phyloP scores from a whole-genome alignment of 306 rosid genomes.

The Echinosophora koreensis region DNA sequence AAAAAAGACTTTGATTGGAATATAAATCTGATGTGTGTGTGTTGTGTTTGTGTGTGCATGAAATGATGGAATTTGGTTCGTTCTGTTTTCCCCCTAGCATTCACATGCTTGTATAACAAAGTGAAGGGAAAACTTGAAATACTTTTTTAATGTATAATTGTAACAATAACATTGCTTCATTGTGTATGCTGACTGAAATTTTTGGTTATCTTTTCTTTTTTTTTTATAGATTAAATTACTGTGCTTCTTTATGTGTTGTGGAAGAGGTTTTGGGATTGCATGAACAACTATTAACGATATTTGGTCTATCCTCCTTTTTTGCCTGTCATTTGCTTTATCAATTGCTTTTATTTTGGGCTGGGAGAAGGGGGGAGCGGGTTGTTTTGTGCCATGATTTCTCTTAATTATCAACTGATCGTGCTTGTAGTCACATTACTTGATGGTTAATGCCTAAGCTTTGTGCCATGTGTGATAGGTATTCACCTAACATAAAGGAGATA shows the following conservation, averaged over 20 bases:
- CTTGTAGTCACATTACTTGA: conserved; percentile 19
- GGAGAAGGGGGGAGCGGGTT: background rate
- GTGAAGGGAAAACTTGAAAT: background rate
- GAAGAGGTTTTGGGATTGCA: background rate
- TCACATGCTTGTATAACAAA: background rate
- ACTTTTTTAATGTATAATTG: background rate
- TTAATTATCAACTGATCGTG: conserved; percentile 33
- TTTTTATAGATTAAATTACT: background rate
- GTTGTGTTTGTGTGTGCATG: background rate
- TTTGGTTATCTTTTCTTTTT: background rate
- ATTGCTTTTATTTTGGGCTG: conserved; percentile 13
- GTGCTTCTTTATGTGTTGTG: background rate
- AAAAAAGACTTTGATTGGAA: background rate
- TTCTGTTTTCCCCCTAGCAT: conserved; percentile 10
- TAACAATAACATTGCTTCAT: background rate
- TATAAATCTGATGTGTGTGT: background rate
- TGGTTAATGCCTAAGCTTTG: conserved; percentile 15
- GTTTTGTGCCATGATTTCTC: conserved; percentile 22
- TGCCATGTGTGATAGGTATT: conserved; percentile 71
- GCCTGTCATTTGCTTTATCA: conserved; percentile 11
- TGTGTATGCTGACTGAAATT: background rate
- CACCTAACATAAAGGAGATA: conserved; percentile 98
- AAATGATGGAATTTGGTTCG: background rate
- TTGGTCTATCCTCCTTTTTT: background rate
- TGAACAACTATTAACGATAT: background rate